These are phyloP conservation scores for Citrus reticulata DNA, from an alignment of 345 rosid species.

Conservation along the genomic window DNA sequence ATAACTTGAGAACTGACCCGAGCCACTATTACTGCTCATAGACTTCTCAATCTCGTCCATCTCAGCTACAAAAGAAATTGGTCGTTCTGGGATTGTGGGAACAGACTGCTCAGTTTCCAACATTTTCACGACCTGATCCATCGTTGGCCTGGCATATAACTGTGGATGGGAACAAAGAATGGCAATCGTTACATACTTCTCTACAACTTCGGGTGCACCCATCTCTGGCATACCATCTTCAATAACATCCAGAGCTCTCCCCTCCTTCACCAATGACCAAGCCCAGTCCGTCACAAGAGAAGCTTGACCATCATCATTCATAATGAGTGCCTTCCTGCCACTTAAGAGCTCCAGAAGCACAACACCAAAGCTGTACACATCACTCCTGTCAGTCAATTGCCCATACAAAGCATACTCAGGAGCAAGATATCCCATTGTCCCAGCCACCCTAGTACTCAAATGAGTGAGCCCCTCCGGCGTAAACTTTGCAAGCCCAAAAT, in stretches of 20 bases:
- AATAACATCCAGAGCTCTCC: slow-evolving; percentile 55
- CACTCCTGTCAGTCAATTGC: slow-evolving; percentile 81
- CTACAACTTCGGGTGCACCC: slow-evolving; percentile 54
- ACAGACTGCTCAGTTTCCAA: slow-evolving; percentile 71
- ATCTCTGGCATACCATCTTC: slow-evolving; percentile 72
- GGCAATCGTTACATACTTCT: slow-evolving; percentile 79
- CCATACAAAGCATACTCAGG: slow-evolving; percentile 95
- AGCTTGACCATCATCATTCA: slow-evolving; percentile 54
- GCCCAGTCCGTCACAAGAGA: slow-evolving; percentile 83
- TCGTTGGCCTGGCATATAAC: slow-evolving; percentile 80
- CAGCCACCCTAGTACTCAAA: slow-evolving; percentile 89
- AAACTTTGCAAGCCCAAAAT: slow-evolving; percentile 57
- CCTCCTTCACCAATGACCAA: slow-evolving; percentile 73
- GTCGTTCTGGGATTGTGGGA: slow-evolving; percentile 77
- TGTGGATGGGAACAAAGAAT: slow-evolving; percentile 89
- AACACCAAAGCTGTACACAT: slow-evolving; percentile 87
- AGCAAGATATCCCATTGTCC: slow-evolving; percentile 92
- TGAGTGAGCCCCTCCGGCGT: slow-evolving; percentile 76
- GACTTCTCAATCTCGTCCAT: slow-evolving; percentile 75
- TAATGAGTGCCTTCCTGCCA: slow-evolving; percentile 63
- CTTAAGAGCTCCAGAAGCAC: slow-evolving; percentile 91
- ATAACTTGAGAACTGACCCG: slow-evolving; percentile 62
- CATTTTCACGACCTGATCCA: slow-evolving; percentile 96
- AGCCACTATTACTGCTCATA: slow-evolving; percentile 47
- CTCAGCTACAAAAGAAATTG: slow-evolving; percentile 62